phyloP scores from a whole-genome alignment of 1,139 yeast species.

The Fermentozyma sake region DNA sequence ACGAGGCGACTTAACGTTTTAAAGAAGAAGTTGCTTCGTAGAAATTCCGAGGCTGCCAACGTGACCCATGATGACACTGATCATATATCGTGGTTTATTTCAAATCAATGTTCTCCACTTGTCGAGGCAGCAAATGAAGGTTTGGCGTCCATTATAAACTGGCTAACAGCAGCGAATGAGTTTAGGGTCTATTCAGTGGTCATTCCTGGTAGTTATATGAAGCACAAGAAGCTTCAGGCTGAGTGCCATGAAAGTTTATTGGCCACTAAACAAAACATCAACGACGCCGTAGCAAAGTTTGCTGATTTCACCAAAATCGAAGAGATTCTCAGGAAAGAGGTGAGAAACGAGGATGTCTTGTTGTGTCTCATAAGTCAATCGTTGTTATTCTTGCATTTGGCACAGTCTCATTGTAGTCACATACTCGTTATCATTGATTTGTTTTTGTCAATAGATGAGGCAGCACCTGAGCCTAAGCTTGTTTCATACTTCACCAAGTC shows the following conservation, averaged over 20 bases:
- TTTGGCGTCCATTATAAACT: slow-evolving; percentile 15
- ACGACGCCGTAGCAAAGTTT: slow-evolving; percentile 7
- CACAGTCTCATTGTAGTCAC: slow-evolving; percentile 15
- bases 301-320: slow-evolving; percentile 14
- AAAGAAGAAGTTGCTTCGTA: slow-evolving; percentile 17
- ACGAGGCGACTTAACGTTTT: slow-evolving; percentile 18
- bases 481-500: slow-evolving; percentile 19
- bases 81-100: slow-evolving; percentile 18
- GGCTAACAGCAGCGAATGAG: slow-evolving; percentile 29
- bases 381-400: slow-evolving; percentile 19
- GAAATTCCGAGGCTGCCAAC: slow-evolving; percentile 11
- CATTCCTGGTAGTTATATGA: slow-evolving; percentile 12
- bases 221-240: slow-evolving; percentile 14
- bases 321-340: slow-evolving; percentile 9
- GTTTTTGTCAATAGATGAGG: slow-evolving; percentile 23
- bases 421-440: slow-evolving; percentile 20
- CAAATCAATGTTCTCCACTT: slow-evolving; percentile 15
- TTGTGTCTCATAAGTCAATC: slow-evolving; percentile 27
- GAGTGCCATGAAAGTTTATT: slow-evolving; percentile 15
- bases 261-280: slow-evolving; percentile 8
- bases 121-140: slow-evolving; percentile 17
- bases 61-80: slow-evolving; percentile 23
- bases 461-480: slow-evolving; percentile 21
- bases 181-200: slow-evolving; percentile 21
- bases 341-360: slow-evolving; percentile 21